These are phyloP conservation scores for Zychaea mexicana DNA, from an alignment of 371 early-diverging fungal genomes.

Conservation along the genomic window DNA sequence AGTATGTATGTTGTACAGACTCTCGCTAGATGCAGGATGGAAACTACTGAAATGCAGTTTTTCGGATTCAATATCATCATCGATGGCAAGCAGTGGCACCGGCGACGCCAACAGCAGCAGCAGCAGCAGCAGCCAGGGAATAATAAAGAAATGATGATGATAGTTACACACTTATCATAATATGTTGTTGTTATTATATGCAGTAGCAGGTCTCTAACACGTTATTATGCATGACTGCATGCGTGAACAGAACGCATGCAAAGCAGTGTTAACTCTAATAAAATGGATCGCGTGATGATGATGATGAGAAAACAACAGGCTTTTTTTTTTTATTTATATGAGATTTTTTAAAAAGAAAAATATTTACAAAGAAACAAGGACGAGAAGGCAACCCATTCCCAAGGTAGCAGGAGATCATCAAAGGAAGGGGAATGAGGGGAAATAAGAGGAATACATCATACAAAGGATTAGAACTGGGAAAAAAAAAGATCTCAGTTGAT, in stretches of 20 bases:
- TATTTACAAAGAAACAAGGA: constrained; percentile 2
- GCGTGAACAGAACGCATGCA: not conserved
- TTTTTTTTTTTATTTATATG: not conserved
- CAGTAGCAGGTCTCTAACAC: not conserved
- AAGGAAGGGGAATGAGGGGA: no score
- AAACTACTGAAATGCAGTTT: not conserved
- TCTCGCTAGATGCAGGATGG: constrained; percentile 4
- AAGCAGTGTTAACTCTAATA: not conserved
- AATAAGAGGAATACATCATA: no score
- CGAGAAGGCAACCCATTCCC: no score
- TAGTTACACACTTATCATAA: no score
- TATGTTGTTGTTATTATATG: not conserved
- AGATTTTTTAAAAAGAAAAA: not conserved
- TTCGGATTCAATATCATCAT: not conserved
- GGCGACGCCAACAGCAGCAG: not conserved
- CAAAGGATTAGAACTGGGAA: no score
- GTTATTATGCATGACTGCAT: not conserved
- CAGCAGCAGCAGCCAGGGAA: not conserved
- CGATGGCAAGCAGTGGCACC: not conserved
- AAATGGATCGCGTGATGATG: not conserved
- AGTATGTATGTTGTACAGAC: not conserved
- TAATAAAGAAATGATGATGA: not conserved
- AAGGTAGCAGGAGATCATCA: no score
- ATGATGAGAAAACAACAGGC: not conserved
- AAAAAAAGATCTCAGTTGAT: no score